Conservation (phyloP, 2,329 filamentous ascomycete genomes). For the Botryotinia calthae region DNA sequence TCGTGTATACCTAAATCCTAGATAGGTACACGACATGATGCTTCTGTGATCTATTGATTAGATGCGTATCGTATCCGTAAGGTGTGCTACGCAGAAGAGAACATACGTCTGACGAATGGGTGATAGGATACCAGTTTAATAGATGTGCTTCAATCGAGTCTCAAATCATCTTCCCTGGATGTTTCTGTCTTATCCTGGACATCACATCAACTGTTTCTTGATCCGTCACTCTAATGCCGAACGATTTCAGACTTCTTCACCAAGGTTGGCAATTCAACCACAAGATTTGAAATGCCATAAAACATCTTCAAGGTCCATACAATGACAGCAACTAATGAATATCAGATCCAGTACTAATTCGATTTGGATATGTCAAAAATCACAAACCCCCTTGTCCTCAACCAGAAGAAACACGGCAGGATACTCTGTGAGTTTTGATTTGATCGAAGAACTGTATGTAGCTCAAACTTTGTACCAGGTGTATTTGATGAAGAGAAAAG, state of each 20-base stretch:
- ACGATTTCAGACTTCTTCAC: background rate
- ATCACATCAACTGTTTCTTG: background rate
- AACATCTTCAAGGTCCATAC: background rate
- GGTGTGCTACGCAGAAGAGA: background rate
- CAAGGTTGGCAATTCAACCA: background rate
- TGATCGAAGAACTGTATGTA: background rate
- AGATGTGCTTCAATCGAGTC: background rate
- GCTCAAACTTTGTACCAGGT: background rate
- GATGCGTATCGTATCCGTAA: background rate
- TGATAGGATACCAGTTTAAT: background rate
- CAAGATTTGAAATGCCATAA: background rate
- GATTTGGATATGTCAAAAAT: background rate
- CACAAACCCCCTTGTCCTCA: background rate
- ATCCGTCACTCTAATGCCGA: background rate
- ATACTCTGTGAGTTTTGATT: background rate
- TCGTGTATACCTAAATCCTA: background rate
- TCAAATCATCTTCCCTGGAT: background rate
- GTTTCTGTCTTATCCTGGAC: background rate
- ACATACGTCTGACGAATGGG: background rate
- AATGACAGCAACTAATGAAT: background rate
- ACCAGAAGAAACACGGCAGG: background rate
- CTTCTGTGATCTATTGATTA: conserved; percentile 17
- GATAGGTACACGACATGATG: conserved; percentile 10
- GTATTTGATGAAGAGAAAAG: background rate
- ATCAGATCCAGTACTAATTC: background rate